A percentile compares a stretch with the other conserved stretches of the same genome.
phyloP scores from a whole-genome alignment of 2,329 filamentous ascomycete species.

The Scedosporium aurantiacum region DNA sequence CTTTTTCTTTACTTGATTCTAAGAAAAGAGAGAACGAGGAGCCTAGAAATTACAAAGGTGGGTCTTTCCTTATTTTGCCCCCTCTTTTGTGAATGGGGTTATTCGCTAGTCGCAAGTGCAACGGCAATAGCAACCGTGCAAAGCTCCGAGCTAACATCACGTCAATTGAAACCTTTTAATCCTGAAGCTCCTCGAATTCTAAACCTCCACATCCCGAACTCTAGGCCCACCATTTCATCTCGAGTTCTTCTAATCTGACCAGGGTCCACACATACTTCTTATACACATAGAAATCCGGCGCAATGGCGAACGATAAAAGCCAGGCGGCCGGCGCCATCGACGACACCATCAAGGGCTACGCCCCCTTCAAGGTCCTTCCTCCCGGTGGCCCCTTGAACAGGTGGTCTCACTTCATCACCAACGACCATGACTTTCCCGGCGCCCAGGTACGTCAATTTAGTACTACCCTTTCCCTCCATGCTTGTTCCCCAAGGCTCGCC shows the following conservation, averaged over 20 bases:
- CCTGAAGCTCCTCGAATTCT: too few species aligned
- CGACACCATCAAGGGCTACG: constrained; percentile 28
- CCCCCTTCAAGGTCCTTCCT: constrained; percentile 40
- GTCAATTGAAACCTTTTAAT: too few species aligned
- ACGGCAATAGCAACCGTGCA: too few species aligned
- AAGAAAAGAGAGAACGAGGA: too few species aligned
- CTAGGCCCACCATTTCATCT: neutral
- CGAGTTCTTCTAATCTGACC: neutral
- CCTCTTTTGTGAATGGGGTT: too few species aligned
- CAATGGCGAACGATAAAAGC: neutral
- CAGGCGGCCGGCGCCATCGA: neutral
- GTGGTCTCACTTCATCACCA: constrained; percentile 74
- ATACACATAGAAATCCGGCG: neutral
- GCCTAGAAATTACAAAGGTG: too few species aligned
- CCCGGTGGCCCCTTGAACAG: constrained; percentile 58
- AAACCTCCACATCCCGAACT: too few species aligned
- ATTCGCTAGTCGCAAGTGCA: too few species aligned
- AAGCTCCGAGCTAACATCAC: too few species aligned
- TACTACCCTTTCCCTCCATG: neutral
- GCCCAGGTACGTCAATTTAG: constrained; percentile 57
- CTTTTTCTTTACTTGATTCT: too few species aligned
- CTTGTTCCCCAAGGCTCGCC: neutral
- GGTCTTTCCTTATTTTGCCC: too few species aligned
- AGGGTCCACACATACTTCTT: neutral
- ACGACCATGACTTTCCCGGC: constrained; percentile 79